These are phyloP conservation scores for Xylariaceae sp. DNA, from an alignment of 2,329 filamentous ascomycete genomes.

Conservation along the genomic window DNA sequence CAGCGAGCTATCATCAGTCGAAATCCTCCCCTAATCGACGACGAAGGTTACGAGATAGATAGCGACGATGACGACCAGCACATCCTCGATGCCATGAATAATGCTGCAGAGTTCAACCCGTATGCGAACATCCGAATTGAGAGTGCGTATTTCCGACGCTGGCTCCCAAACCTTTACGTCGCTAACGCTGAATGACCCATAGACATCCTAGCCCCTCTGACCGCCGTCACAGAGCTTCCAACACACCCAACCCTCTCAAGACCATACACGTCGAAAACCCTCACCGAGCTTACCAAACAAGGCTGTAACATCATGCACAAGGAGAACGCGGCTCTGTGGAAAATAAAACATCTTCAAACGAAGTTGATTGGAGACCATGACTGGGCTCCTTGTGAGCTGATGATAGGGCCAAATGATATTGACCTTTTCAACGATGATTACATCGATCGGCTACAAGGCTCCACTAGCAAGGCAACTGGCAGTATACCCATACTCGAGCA, in stretches of 20 bases:
- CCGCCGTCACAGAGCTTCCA: slow-evolving; percentile 67
- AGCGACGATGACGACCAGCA: slow-evolving; percentile 65
- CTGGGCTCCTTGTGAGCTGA: slow-evolving; percentile 57
- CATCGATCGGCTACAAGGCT: slow-evolving; percentile 27
- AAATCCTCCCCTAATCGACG: slow-evolving; percentile 68
- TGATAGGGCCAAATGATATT: slow-evolving; percentile 52
- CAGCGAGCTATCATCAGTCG: slow-evolving; percentile 66
- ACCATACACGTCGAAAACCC: slow-evolving; percentile 67
- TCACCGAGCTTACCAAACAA: slow-evolving; percentile 65
- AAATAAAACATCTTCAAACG: slow-evolving; percentile 67
- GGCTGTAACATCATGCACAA: slow-evolving; percentile 66
- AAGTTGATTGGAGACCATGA: slow-evolving; percentile 69
- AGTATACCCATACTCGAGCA: slow-evolving; percentile 22
- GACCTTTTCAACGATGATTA: slow-evolving; percentile 49
- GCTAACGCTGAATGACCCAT: slow-evolving; percentile 9
- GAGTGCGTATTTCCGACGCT: slow-evolving; percentile 44
- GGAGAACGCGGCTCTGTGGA: slow-evolving; percentile 67
- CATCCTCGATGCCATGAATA: slow-evolving; percentile 53
- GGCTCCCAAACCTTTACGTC: background rate
- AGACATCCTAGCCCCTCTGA: slow-evolving; percentile 73
- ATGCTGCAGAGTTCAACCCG: slow-evolving; percentile 65
- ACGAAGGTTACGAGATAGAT: slow-evolving; percentile 72
- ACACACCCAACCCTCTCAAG: slow-evolving; percentile 68
- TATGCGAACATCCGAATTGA: slow-evolving; percentile 68
- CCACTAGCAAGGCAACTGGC: slow-evolving; percentile 21